Conservation (phyloP, 192 early-diverging fungal species). For the Backusella circina region DNA sequence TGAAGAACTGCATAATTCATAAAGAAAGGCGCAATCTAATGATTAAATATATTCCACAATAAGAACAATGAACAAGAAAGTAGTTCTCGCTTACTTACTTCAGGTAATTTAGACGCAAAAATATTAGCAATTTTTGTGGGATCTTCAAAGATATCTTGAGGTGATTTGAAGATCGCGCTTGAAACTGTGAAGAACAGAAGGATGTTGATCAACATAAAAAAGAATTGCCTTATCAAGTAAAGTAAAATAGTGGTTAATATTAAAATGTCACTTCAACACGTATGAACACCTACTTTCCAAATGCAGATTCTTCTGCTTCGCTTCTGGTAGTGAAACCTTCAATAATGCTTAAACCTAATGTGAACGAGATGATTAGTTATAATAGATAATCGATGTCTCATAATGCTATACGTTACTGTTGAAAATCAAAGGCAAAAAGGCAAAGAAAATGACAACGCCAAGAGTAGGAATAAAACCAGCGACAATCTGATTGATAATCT, state of each 20-base stretch:
- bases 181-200: conserved; percentile 74
- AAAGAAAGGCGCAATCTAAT: conserved; percentile 69
- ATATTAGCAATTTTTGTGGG: conserved; percentile 57
- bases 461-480: conserved; percentile 70
- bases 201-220: conserved; percentile 74
- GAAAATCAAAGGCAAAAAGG: conserved; percentile 67
- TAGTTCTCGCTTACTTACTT: conserved; percentile 20
- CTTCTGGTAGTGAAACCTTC: conserved; percentile 47
- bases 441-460: conserved; percentile 67
- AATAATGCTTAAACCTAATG: conserved; percentile 30
- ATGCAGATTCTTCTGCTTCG: conserved; percentile 35
- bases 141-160: conserved; percentile 61
- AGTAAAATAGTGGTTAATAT: neutral
- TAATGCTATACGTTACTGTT: conserved; percentile 33
- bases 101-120: conserved; percentile 63
- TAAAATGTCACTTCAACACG: neutral
- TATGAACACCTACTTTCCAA: conserved; percentile 31
- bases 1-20: conserved; percentile 71
- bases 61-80: neutral
- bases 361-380: neutral
- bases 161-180: conserved; percentile 58
- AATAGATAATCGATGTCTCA: neutral
- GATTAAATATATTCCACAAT: neutral
- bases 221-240: conserved; percentile 58
- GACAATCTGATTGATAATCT: conserved; percentile 55